phyloP scores from a whole-genome alignment of 352 stramenopile genomes.

The Pythium pectinolyticum region DNA sequence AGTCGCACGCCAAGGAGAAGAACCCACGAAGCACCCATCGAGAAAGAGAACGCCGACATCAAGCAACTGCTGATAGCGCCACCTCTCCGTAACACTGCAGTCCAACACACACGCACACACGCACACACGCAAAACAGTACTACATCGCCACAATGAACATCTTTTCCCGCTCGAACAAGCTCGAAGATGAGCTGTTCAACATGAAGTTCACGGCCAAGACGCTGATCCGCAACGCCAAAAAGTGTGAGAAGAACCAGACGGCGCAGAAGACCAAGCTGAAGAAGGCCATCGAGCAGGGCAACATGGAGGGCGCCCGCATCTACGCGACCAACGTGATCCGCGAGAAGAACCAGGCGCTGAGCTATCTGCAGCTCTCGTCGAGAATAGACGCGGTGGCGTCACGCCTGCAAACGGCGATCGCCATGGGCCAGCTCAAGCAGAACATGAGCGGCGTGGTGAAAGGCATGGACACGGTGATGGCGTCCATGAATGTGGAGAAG shows the following conservation, averaged over 20 bases:
- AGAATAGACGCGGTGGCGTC: conserved; percentile 96
- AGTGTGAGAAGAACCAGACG: conserved; percentile 98
- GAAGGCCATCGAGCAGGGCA: conserved; percentile 95
- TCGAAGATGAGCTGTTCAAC: conserved; percentile 89
- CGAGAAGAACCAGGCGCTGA: conserved; percentile 90
- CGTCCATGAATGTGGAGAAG: conserved; percentile 97
- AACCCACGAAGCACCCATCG: conserved; percentile 3
- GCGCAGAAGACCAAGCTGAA: conserved; percentile 95
- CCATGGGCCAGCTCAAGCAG: conserved; percentile 92
- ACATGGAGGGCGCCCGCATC: conserved; percentile 97
- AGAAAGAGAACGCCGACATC: background rate
- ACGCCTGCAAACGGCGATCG: conserved; percentile 96
- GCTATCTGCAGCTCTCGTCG: conserved; percentile 94
- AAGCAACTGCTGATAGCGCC: too few species aligned
- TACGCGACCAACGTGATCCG: conserved; percentile 93
- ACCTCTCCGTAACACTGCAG: background rate
- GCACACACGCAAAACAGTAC: background rate
- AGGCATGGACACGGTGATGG: conserved; percentile 96
- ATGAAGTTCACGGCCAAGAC: conserved; percentile 90
- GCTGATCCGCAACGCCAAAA: conserved; percentile 92
- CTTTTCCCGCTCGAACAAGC: conserved; percentile 82
- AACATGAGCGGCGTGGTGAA: conserved; percentile 97
- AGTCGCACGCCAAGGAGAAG: conserved; percentile 12
- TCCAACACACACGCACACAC: background rate
- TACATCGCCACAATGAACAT: conserved; percentile 61